Evolutionary conservation across 345 rosid species (phyloP), one percentile per base, ranked within the genome.

Genomic region (Arabis hirsuta): DNA sequence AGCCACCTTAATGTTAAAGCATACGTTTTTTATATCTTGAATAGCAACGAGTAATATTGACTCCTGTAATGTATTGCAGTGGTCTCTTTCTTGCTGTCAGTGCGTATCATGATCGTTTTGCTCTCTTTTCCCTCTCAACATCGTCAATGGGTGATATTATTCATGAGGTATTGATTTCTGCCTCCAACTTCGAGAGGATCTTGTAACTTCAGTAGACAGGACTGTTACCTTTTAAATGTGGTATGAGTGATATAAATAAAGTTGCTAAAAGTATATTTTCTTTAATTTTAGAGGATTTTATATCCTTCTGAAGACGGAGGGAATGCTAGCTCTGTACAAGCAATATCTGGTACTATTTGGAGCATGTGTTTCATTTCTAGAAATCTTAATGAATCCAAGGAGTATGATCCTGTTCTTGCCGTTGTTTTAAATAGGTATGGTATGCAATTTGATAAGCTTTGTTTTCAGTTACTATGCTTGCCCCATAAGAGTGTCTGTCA

Each of bases 301-400:
- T 91, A 86, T 86, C 92, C 99, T 73, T 81, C 91, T 69, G 96
- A 88, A 72, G 81, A 73, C 62, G 87, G 86, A 65, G 85, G 68
- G 54, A 81, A 60, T 62, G 67, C 27, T 38, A 77, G 73, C 64
- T 72, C 73, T 29, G 48, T 46, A 80, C 80, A 83, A 81, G 73
- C 76, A 32, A 75, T 86, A 73, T 72, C 81, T 76, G 98, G 99
- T 72, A 87, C 98, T 73, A 90, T 95, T 76, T 95, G 99, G 99
- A 88, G 98, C 88, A 88, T 95, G 91, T 90, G 98, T 83, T 95
- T 95, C 82, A 83, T 95, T 76, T 87, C 98, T 65, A 81, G 72
- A 57, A 74, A 76, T 72, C 64, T 75, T 68, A 62, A 54, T 80
- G 86, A 81, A 46, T 71, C 86, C 80, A 82, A 84, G 83, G 90